A percentile compares a stretch with the other conserved stretches of the same genome.
Evolutionary conservation across 345 rosid species (phyloP).

Genomic region (Tarenaya hassleriana): DNA sequence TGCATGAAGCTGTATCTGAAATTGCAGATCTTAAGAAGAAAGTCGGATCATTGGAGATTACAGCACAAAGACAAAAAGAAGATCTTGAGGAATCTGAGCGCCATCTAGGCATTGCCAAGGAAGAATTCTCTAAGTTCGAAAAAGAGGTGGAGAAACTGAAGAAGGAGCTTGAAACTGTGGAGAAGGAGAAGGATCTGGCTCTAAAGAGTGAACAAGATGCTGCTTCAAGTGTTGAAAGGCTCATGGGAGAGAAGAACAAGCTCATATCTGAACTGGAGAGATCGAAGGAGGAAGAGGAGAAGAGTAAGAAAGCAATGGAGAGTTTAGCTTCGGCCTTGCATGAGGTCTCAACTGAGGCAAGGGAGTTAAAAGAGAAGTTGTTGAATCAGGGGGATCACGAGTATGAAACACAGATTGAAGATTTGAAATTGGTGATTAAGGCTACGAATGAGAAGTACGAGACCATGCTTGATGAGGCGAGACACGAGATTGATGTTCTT

Average conservation of each 20-base stretch:
- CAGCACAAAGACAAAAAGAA: constrained; percentile 50
- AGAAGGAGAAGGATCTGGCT: constrained; percentile 72
- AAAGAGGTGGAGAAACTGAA: constrained; percentile 47
- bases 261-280: constrained; percentile 62
- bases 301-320: constrained; percentile 97
- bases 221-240: constrained; percentile 54
- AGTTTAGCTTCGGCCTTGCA: constrained; percentile 91
- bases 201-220: constrained; percentile 73
- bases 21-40: constrained; percentile 57
- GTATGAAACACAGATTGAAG: constrained; percentile 67
- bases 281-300: constrained; percentile 80
- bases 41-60: constrained; percentile 66
- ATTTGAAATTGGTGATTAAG: constrained; percentile 67
- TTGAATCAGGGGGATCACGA: constrained; percentile 64
- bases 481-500: constrained; percentile 61
- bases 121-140: constrained; percentile 42
- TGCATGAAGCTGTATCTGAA: constrained; percentile 67
- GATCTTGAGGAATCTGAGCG: constrained; percentile 64
- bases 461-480: constrained; percentile 64
- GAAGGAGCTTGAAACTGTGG: constrained; percentile 44
- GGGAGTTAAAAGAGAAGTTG: constrained; percentile 82
- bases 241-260: constrained; percentile 68
- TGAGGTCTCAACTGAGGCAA: constrained; percentile 86
- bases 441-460: constrained; percentile 78
- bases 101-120: constrained; percentile 34